A percentile compares a stretch with the other conserved stretches of the same genome.
Evolutionary conservation across 768 basidiomycete genomes (phyloP).

Genomic region (Mycena galericulata): DNA sequence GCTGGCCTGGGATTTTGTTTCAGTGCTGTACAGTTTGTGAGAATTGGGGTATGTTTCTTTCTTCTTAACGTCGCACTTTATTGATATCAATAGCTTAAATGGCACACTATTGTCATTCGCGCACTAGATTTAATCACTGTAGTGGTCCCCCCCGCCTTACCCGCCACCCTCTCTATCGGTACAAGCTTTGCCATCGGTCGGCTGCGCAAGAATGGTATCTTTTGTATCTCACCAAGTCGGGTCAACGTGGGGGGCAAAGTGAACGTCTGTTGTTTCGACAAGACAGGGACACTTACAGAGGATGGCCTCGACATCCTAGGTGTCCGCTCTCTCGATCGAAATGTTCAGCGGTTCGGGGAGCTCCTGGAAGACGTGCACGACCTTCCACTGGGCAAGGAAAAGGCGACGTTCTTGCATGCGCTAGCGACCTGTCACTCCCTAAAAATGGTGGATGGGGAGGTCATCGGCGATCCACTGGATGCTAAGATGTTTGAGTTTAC

Average conservation of each 20-base stretch:
- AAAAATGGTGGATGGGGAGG: slow-evolving; percentile 86
- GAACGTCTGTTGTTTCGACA: slow-evolving; percentile 98
- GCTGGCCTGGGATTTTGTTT: slow-evolving; percentile 92
- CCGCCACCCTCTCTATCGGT: slow-evolving; percentile 96
- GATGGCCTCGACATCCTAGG: slow-evolving; percentile 98
- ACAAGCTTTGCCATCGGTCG: slow-evolving; percentile 94
- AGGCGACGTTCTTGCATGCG: slow-evolving; percentile 90
- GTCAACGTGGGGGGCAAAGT: slow-evolving; percentile 97
- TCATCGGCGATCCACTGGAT: slow-evolving; percentile 97
- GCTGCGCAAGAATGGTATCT: slow-evolving; percentile 88
- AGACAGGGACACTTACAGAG: slow-evolving; percentile 98
- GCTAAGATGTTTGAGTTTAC: slow-evolving; percentile 99
- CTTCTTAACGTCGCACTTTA: neutral
- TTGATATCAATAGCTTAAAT: slow-evolving; percentile 69
- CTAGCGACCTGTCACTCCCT: slow-evolving; percentile 97
- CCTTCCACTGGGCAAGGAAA: slow-evolving; percentile 77
- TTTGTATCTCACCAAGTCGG: slow-evolving; percentile 95
- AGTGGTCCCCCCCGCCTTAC: slow-evolving; percentile 96
- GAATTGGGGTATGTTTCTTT: slow-evolving; percentile 77
- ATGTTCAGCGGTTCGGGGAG: slow-evolving; percentile 86
- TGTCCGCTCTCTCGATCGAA: slow-evolving; percentile 86
- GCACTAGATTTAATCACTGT: slow-evolving; percentile 96
- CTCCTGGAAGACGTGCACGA: slow-evolving; percentile 89
- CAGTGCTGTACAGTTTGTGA: slow-evolving; percentile 91
- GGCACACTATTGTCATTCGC: slow-evolving; percentile 91